phyloP scores from a whole-genome alignment of 2,329 filamentous ascomycete genomes.

The Scytalidium sp. region DNA sequence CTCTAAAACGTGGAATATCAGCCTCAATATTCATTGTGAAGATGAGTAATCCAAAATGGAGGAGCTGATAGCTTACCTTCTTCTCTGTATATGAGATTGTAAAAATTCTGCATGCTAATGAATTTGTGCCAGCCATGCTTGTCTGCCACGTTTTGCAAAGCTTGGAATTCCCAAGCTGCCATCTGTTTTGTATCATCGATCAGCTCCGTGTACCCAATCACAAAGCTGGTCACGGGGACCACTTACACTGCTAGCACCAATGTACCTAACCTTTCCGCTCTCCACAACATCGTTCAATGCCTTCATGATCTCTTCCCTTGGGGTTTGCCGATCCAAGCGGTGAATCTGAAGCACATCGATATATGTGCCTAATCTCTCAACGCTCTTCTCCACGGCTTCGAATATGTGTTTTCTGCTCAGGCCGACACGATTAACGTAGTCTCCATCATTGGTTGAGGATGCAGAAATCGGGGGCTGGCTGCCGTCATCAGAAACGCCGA shows the following conservation, averaged over 20 bases:
- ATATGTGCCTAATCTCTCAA: slow-evolving; percentile 48
- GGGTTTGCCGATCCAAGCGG: slow-evolving; percentile 48
- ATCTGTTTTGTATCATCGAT: slow-evolving; percentile 45
- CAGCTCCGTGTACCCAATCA: slow-evolving; percentile 30
- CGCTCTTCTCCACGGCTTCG: slow-evolving; percentile 58
- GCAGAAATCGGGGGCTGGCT: slow-evolving; percentile 31
- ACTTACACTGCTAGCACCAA: slow-evolving; percentile 32
- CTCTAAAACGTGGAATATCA: slow-evolving; percentile 21
- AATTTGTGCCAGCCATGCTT: slow-evolving; percentile 59
- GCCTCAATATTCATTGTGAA: background rate
- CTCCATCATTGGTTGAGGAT: slow-evolving; percentile 35
- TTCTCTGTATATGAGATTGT: slow-evolving; percentile 59
- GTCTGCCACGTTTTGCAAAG: slow-evolving; percentile 54
- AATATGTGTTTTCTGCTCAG: slow-evolving; percentile 63
- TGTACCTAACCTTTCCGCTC: slow-evolving; percentile 31
- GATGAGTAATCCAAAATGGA: background rate
- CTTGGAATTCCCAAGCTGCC: slow-evolving; percentile 50
- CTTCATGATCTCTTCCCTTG: slow-evolving; percentile 50
- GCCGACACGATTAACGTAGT: slow-evolving; percentile 47
- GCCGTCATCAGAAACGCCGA: slow-evolving; percentile 38
- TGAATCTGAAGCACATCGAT: slow-evolving; percentile 57
- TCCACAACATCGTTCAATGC: slow-evolving; percentile 45
- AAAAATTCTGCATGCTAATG: slow-evolving; percentile 56
- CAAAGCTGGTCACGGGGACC: background rate
- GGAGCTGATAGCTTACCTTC: slow-evolving; percentile 34